Evolutionary conservation across 169 alveolate genomes (phyloP).

Genomic region (Eimeria necatrix): DNA sequence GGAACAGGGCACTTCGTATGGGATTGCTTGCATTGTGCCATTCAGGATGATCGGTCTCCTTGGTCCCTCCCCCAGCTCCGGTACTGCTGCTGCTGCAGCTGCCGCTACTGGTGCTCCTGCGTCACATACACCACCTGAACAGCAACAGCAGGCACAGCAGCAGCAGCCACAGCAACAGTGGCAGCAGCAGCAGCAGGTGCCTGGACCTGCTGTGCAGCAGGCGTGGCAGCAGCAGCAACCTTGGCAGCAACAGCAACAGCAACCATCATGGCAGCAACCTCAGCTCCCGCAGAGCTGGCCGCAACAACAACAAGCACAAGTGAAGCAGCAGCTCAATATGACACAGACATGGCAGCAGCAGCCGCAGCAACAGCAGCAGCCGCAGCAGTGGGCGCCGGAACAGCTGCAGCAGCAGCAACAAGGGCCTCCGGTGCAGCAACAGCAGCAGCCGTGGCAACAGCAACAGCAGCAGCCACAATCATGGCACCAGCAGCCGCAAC

Average conservation of each 20-base stretch:
- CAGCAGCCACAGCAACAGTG: slow-evolving; percentile 59
- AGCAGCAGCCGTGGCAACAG: slow-evolving; percentile 58
- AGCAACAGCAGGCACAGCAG: slow-evolving; percentile 65
- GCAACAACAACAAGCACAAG: slow-evolving; percentile 56
- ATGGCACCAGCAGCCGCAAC: slow-evolving; percentile 54
- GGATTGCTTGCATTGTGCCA: neutral
- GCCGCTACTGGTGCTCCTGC: slow-evolving; percentile 26
- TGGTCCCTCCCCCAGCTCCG: slow-evolving; percentile 58
- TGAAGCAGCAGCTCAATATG: slow-evolving; percentile 8
- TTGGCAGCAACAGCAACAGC: slow-evolving; percentile 38
- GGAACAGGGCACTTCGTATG: neutral
- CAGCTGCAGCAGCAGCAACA: slow-evolving; percentile 37
- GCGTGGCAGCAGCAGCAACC: slow-evolving; percentile 12
- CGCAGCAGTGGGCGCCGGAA: neutral
- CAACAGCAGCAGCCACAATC: slow-evolving; percentile 66
- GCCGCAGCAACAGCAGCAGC: slow-evolving; percentile 39
- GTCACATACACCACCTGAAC: slow-evolving; percentile 35
- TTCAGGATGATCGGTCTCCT: slow-evolving; percentile 61
- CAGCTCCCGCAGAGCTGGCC: slow-evolving; percentile 55
- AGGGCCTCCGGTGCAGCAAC: slow-evolving; percentile 49
- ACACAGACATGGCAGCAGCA: slow-evolving; percentile 52
- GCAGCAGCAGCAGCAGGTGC: slow-evolving; percentile 42
- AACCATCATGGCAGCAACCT: slow-evolving; percentile 53
- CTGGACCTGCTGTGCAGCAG: neutral
- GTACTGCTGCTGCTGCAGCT: neutral